Conservation (phyloP, 768 basidiomycete species). For the Pleurotus citrinopileatus region DNA sequence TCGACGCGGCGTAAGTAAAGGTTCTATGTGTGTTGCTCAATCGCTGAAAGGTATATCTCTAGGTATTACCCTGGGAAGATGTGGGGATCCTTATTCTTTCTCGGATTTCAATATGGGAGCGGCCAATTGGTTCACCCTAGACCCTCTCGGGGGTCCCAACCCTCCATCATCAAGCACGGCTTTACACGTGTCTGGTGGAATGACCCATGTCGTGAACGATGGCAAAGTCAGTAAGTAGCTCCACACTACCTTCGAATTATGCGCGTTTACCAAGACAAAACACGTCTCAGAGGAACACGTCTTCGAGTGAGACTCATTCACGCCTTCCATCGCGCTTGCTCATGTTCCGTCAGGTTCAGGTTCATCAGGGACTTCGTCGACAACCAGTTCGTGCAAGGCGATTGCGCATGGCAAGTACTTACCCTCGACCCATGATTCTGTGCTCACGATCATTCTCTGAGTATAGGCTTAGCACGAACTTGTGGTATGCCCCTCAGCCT, state of each 20-base stretch:
- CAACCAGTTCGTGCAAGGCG: background rate
- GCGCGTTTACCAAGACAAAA: too few species aligned
- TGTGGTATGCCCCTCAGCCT: background rate
- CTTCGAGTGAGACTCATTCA: background rate
- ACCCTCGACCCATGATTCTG: background rate
- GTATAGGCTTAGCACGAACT: background rate
- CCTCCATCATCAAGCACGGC: background rate
- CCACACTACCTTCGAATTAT: too few species aligned
- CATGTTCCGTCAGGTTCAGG: background rate
- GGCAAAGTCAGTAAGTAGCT: conserved; percentile 3
- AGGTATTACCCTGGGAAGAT: background rate
- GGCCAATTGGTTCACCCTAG: background rate
- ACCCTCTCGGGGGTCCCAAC: background rate
- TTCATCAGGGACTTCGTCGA: conserved; percentile 1
- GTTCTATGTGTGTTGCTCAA: background rate
- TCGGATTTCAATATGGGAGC: background rate
- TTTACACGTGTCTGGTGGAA: background rate
- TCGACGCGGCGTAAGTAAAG: background rate
- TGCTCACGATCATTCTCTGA: background rate
- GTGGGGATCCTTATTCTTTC: background rate
- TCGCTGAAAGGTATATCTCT: background rate
- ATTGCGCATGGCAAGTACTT: background rate
- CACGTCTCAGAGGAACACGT: background rate
- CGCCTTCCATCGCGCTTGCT: background rate
- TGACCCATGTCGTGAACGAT: background rate